Evolutionary conservation across 1,284 basidiomycete genomes (phyloP).

Genomic region (Neotropicomus parvogracilis): DNA sequence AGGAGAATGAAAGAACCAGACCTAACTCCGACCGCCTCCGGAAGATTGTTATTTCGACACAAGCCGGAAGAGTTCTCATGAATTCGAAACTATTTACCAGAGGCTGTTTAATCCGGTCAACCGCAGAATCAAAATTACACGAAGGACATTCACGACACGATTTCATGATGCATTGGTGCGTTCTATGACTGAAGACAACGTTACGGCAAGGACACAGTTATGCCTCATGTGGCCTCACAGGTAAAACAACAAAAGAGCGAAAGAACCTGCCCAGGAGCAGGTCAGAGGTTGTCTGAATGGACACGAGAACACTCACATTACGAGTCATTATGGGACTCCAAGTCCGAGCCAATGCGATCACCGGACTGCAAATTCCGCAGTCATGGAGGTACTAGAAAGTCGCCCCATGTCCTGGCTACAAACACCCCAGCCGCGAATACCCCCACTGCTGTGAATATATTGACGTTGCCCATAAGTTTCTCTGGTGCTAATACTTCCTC

Average conservation of each 20-base stretch:
- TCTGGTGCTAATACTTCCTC: conserved; percentile 68
- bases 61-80: neutral
- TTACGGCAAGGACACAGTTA: conserved; percentile 22
- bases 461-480: conserved; percentile 69
- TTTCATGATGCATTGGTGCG: conserved; percentile 14
- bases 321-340: neutral
- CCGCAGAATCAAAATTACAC: conserved; percentile 3
- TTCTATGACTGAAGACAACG: conserved; percentile 18
- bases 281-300: conserved; percentile 4
- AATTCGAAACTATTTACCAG: conserved; percentile 11
- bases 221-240: conserved; percentile 11
- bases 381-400: conserved; percentile 63
- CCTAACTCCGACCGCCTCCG: neutral
- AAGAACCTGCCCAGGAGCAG: conserved; percentile 3
- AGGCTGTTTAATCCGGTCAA: conserved; percentile 10
- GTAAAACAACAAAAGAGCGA: conserved; percentile 6
- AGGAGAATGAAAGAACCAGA: neutral
- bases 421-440: conserved; percentile 67
- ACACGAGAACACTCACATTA: conserved; percentile 14
- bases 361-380: neutral
- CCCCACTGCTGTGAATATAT: conserved; percentile 56
- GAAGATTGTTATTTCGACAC: neutral
- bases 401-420: conserved; percentile 67
- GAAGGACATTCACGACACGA: conserved; percentile 13
- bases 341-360: neutral